Conservation (phyloP, 2,329 filamentous ascomycete genomes). For the Xylariaceae sp. region DNA sequence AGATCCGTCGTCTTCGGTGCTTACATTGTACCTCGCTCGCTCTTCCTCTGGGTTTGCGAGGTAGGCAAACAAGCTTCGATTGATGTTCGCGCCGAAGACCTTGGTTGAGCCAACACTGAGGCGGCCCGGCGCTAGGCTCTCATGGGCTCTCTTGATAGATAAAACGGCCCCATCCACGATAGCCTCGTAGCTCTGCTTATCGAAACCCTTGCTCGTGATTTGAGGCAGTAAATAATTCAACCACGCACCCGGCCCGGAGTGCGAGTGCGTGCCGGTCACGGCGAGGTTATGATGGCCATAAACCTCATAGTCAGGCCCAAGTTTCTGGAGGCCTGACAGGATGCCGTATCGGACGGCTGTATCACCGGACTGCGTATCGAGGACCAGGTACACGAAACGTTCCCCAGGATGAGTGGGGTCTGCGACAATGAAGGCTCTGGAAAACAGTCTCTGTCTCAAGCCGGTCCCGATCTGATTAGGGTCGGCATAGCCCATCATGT, state of each 20-base stretch:
- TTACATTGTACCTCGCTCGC: constrained; percentile 58
- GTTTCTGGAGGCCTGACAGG: constrained; percentile 60
- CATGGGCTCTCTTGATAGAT: constrained; percentile 77
- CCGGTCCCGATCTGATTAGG: constrained; percentile 76
- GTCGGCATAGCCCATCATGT: constrained; percentile 88
- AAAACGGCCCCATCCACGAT: constrained; percentile 81
- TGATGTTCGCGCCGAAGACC: constrained; percentile 74
- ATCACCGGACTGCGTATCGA: constrained; percentile 84
- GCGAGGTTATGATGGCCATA: constrained; percentile 81
- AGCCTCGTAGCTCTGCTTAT: constrained; percentile 79
- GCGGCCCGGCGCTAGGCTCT: constrained; percentile 51
- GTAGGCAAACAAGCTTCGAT: constrained; percentile 84
- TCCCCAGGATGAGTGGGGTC: constrained; percentile 60
- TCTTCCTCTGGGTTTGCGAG: constrained; percentile 77
- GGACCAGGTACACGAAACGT: constrained; percentile 78
- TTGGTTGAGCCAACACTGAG: constrained; percentile 57
- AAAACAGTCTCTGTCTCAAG: constrained; percentile 80
- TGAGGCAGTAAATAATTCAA: constrained; percentile 91
- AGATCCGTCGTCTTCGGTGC: constrained; percentile 46
- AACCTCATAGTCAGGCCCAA: constrained; percentile 67
- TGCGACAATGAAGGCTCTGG: constrained; percentile 82
- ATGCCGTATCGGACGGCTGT: constrained; percentile 87
- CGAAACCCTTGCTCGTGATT: constrained; percentile 80
- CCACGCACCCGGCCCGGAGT: constrained; percentile 88
- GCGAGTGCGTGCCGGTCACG: constrained; percentile 87